Evolutionary conservation across 495 filamentous ascomycete genomes (phyloP), one percentile per base, ranked within the genome.

Genomic region (Penicillium odoratum): DNA sequence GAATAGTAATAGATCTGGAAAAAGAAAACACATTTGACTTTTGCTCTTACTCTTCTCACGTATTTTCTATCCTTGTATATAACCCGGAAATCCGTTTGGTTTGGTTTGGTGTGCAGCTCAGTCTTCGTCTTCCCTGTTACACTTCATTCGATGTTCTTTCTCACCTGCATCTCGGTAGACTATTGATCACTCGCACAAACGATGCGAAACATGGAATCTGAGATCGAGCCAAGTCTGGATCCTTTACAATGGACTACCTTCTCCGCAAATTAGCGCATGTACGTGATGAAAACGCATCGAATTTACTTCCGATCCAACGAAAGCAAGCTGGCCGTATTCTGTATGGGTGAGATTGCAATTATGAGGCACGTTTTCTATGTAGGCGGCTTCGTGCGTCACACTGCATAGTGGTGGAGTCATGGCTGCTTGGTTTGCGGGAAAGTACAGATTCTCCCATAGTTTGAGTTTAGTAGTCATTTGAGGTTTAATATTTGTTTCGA

Each of bases 331-430:
- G 53, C 47, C 46, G 56, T 52, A 57, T 57, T 65, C 42, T 51
- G 21, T 30, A 55, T 49, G 9, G 33, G 47, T 48, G 33, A 52
- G 46, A 60, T 58, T 58, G 40, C 15, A 58, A 56, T 36, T 40
- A 40, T 16, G 38, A 15, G 38, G 54, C 49, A 51, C n/a, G 13
- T 16, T 36, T 40, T 13, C 50, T 15, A 59, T 56, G 47, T n/a
- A 47, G n/a, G 36, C 53, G 63, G 63, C 57, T 54, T 50, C 28
- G 7, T 56, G 56, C 44, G 63, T 66, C 42, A 38, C 51, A 62
- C 63, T 50, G 40, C 56, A 57, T 54, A 50, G 49, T 54, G 51
- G 53, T 53, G 55, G 55, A 51, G 55, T 56, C 43, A 54, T 30
- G 30, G 34, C 25, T 44, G 16, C 29, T 21, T 21, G 21, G 44